These are phyloP conservation scores for Arxiozyma bovina DNA, from an alignment of 1,139 yeast species.

Conservation along the genomic window DNA sequence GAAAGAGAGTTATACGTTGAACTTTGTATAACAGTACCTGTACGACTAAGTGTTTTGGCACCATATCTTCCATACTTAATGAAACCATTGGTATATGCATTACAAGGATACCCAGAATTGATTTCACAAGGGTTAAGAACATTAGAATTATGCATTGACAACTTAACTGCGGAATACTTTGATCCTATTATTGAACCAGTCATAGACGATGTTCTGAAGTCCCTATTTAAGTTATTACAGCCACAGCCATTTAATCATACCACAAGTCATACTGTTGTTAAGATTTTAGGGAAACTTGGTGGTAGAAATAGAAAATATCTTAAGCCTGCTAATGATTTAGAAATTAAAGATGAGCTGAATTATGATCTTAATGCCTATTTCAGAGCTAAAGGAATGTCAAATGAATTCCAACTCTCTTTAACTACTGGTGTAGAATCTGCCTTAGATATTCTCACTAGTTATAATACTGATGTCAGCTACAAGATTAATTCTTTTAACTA, in stretches of 20 bases:
- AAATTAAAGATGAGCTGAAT: constrained; percentile 48
- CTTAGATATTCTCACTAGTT: constrained; percentile 53
- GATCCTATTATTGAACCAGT: constrained; percentile 97
- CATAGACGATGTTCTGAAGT: constrained; percentile 84
- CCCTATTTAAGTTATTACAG: constrained; percentile 81
- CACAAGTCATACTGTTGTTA: constrained; percentile 87
- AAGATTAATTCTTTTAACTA: constrained; percentile 71
- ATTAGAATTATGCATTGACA: constrained; percentile 92
- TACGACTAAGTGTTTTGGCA: constrained; percentile 80
- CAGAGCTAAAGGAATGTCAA: constrained; percentile 59
- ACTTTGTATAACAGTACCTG: constrained; percentile 91
- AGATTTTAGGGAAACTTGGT: constrained; percentile 90
- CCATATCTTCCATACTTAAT: constrained; percentile 85
- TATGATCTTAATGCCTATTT: constrained; percentile 65
- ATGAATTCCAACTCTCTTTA: constrained; percentile 58
- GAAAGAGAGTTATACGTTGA: constrained; percentile 93
- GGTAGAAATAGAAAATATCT: constrained; percentile 87
- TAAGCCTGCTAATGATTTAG: constrained; percentile 60
- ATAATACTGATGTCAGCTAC: constrained; percentile 55
- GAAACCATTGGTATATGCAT: constrained; percentile 83
- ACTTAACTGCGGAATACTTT: constrained; percentile 88
- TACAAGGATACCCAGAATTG: constrained; percentile 83
- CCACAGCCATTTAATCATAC: constrained; percentile 88
- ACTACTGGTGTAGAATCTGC: constrained; percentile 83
- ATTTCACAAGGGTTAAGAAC: constrained; percentile 92